Evolutionary conservation across 352 stramenopile species (phyloP), one percentile per base, ranked within the genome.

Genomic region (Pythium chondricola): DNA sequence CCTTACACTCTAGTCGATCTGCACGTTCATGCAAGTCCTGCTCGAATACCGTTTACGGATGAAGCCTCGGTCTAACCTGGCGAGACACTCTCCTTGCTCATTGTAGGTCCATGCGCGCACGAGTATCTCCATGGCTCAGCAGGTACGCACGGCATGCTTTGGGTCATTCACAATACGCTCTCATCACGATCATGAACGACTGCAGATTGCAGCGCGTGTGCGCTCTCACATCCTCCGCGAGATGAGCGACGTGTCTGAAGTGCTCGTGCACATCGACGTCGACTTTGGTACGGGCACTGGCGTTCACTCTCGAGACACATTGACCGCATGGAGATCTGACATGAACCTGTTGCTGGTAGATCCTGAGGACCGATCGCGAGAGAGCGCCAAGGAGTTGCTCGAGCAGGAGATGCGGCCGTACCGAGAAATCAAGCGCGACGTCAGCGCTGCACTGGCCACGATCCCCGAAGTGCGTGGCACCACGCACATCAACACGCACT

Each of bases 1-100:
- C 81, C 82, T 11, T 95, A 93, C 55, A 91, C 82, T 2, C 53
- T 93, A 3, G 84, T 95, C 14, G 84, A 95, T 40, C 53, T 95
- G 31, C 80, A 82, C 10, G 70, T 93, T 41, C 80, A 95, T 56
- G 82, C 93, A 65, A 48, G 79, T 74, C 38, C 7, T 18, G 24
- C 21, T 24, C 38, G 11, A n/a, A n/a, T n/a, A n/a, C n/a, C n/a
- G n/a, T n/a, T n/a, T n/a, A n/a, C n/a, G n/a, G n/a, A n/a, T n/a
- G n/a, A n/a, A n/a, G n/a, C n/a, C n/a, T n/a, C n/a, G n/a, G n/a
- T n/a, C n/a, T n/a, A n/a, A n/a, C n/a, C n/a, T n/a, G n/a, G n/a
- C n/a, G n/a, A n/a, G n/a, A n/a, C n/a, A n/a, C n/a, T n/a, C n/a
- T n/a, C n/a, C n/a, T n/a, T n/a, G n/a, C n/a, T n/a, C n/a, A n/a